A percentile compares a stretch with the other conserved stretches of the same genome.
Evolutionary conservation across 352 stramenopile species (phyloP).

Genomic region (Globisporangium camurandrum): DNA sequence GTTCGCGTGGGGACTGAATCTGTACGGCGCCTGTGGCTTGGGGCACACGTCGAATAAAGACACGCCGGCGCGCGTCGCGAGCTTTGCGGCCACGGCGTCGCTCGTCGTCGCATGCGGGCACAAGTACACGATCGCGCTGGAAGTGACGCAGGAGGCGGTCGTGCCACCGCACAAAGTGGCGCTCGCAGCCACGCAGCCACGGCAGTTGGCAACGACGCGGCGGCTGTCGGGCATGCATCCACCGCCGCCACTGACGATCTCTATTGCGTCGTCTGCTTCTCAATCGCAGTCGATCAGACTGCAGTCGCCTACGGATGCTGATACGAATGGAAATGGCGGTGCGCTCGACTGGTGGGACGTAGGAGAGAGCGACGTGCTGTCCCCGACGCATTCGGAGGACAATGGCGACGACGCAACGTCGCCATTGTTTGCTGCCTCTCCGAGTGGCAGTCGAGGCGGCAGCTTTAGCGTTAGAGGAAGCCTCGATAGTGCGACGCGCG

Average conservation of each 20-base stretch:
- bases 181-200: constrained; percentile 7
- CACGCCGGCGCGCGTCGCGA: constrained; percentile 65
- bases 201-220: neutral
- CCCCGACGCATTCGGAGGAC: too few species aligned
- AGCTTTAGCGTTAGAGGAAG: neutral
- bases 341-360: too few species aligned
- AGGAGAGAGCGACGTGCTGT: too few species aligned
- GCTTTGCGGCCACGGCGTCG: constrained; percentile 36
- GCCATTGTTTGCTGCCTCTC: neutral
- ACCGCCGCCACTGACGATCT: constrained; percentile 10
- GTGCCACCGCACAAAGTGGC: constrained; percentile 9
- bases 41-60: constrained; percentile 79
- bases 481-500: constrained; percentile 14
- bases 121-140: constrained; percentile 75
- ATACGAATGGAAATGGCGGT: neutral
- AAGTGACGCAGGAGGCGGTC: constrained; percentile 24
- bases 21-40: constrained; percentile 71
- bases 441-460: too few species aligned
- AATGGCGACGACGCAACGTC: neutral
- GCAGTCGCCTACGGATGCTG: neutral
- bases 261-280: constrained; percentile 5
- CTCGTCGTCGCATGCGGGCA: constrained; percentile 65
- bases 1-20: constrained; percentile 76
- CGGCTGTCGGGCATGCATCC: neutral
- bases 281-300: constrained; percentile 6